Conservation (phyloP, 352 stramenopile genomes). For the Phytopythium ostracodes region DNA sequence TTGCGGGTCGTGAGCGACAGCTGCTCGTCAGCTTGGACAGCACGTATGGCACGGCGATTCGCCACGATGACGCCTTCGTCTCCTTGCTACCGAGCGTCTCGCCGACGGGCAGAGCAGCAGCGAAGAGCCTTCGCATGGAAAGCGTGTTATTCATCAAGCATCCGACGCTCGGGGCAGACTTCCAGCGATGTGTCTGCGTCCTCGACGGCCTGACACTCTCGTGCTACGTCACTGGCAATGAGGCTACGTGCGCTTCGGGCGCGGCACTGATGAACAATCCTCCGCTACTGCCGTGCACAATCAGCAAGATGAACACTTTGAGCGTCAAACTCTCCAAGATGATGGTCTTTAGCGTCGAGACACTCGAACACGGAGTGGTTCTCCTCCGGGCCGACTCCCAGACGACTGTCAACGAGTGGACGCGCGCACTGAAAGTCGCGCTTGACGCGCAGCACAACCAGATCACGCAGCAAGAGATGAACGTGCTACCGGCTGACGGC, state of each 20-base stretch:
- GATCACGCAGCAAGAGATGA: slow-evolving; percentile 1
- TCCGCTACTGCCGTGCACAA: slow-evolving; percentile 21
- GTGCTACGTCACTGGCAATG: slow-evolving; percentile 22
- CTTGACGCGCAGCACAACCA: slow-evolving; percentile 11
- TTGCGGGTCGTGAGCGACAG: slow-evolving; percentile 48
- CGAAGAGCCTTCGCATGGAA: slow-evolving; percentile 13
- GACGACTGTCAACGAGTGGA: slow-evolving; percentile 31
- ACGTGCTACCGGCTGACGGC: slow-evolving; percentile 6
- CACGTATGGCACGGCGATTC: slow-evolving; percentile 48
- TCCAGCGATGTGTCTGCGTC: slow-evolving; percentile 33
- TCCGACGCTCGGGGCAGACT: slow-evolving; percentile 22
- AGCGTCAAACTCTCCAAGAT: slow-evolving; percentile 26
- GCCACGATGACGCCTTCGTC: slow-evolving; percentile 24
- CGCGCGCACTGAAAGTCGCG: slow-evolving; percentile 16
- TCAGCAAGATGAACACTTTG: slow-evolving; percentile 26
- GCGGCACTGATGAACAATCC: background rate
- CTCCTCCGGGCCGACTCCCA: slow-evolving; percentile 28
- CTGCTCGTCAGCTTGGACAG: slow-evolving; percentile 57
- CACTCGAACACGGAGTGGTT: slow-evolving; percentile 30
- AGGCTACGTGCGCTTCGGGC: background rate
- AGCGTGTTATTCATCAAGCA: slow-evolving; percentile 43
- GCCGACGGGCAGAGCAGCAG: background rate
- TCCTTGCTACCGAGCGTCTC: slow-evolving; percentile 16
- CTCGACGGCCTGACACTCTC: slow-evolving; percentile 22
- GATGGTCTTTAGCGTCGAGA: slow-evolving; percentile 34